Base-by-base conservation (phyloP, 192 early-diverging fungal species). In the Spizellomyces sp. region DNA sequence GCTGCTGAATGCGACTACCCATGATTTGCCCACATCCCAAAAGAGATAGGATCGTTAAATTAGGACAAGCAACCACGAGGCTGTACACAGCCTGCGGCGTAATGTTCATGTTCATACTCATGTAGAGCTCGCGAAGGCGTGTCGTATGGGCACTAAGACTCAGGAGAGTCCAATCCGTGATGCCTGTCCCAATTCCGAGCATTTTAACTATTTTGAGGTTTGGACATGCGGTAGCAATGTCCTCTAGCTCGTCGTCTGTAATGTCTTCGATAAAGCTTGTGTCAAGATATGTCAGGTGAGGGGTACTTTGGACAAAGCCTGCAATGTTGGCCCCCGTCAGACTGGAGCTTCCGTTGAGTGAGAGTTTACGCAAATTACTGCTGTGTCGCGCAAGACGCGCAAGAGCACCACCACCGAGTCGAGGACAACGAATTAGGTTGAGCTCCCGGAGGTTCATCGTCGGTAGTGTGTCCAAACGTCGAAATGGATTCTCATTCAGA, bases 31-130 rank as follows among this genome's bases (percentile, higher is more conserved):
- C n/a, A 22, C 54, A 56, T 19, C 54, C 54, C n/a, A 56, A 7
- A n/a, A 56, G 7, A 5, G 22, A 7, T 6, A 56, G 54, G 6
- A 19, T 7, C 7, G n/a, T 22, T 22, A 56, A 6, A 7, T 56
- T 56, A n/a, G 22, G n/a, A 56, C 54, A 56, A 5, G n/a, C n/a
- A 56, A 22, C 7, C n/a, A 56, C 54, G n/a, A 56, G 54, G 5
- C 22, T n/a, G 54, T 22, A 56, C 22, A 56, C 54, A n/a, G 54
- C 54, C 22, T n/a, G 22, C 22, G 54, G 54, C 22, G 54, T 56
- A 19, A 56, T 22, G 22, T 56, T 56, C 54, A 56, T 56, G 54
- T 56, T 56, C 54, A 56, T 56, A 56, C 22, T 56, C 54, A 56
- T n/a, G 54, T 56, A 19, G n/a, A 56, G 22, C 5, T 56, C 5